Base-by-base conservation (phyloP, 2,329 filamentous ascomycete genomes). In the Corynespora cassiicola region DNA sequence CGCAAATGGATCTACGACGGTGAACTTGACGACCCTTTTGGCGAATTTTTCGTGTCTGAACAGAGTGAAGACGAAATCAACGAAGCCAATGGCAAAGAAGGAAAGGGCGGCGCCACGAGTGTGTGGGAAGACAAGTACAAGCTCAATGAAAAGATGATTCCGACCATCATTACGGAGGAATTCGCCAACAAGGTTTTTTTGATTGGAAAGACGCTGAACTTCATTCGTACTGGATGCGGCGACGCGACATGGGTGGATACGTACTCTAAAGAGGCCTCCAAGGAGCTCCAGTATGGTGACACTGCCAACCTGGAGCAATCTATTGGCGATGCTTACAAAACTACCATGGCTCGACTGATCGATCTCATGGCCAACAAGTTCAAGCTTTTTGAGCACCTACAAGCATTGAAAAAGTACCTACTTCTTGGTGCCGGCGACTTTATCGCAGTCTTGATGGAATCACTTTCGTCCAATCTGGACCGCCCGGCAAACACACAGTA, bases 41-140 rank as follows among this genome's bases (percentile, higher is more conserved):
- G 84, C 39, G 94, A 99, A 61, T 99, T 99, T 70, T 97, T 99
- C 58, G 91, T 99, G 14, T 84, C 84, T 14, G 90, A 96, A 65
- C 89, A 92, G 54, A 81, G 85, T 35, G 77, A 81, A 29, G 70
- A 76, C 27, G 61, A 65, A 19, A 65, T 67, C 28, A 61, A 64
- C 23, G 70, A 74, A 29, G 53, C 58, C 8, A 66, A 58, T 20
- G 64, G 62, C 14, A 74, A 74, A 31, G 62, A 66, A 35, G 61
- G 65, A 21, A 69, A 70, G 36, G 70, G 73, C 19, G 86, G 82
- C 16, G 87, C 88, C 11, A 91, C 87, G 23, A 96, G 91, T 52
- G 91, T 97, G 2, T 99, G 94, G 94, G 91, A 97, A 67, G 90
- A 96, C 69, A 97, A 97, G 66, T 99, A 96, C 71, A 87, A 89